Conservation (phyloP, 257 asterid genomes). For the Dorcoceras hygrometricum region DNA sequence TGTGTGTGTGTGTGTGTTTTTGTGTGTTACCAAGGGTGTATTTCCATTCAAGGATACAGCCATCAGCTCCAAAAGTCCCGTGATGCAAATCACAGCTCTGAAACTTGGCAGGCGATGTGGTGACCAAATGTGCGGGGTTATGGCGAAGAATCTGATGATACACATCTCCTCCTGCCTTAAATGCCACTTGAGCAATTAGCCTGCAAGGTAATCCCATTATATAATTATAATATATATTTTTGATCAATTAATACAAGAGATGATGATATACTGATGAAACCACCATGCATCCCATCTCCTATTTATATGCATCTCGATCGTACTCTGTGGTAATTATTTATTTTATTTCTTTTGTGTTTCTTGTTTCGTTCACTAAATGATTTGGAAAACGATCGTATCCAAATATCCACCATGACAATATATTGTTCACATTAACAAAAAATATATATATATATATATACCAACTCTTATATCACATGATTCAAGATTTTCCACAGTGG, state of each 20-base stretch:
- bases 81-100: neutral
- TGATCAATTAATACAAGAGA: too few relatives aligned
- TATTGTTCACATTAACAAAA: too few relatives aligned
- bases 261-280: neutral
- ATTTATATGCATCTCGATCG: too few relatives aligned
- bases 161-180: neutral
- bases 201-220: neutral
- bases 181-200: neutral
- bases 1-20: too few relatives aligned
- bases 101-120: neutral
- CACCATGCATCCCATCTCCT: neutral
- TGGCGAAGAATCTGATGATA: neutral
- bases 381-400: neutral
- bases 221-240: too few relatives aligned
- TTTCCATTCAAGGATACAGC: neutral
- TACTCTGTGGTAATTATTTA: too few relatives aligned
- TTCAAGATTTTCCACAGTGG: neutral
- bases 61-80: neutral
- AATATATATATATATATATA: too few relatives aligned
- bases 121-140: neutral
- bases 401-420: too few relatives aligned
- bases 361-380: neutral
- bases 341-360: neutral
- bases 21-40: neutral
- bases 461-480: too few relatives aligned